Conservation (phyloP, 495 filamentous ascomycete genomes). For the Penicillium odoratum region DNA sequence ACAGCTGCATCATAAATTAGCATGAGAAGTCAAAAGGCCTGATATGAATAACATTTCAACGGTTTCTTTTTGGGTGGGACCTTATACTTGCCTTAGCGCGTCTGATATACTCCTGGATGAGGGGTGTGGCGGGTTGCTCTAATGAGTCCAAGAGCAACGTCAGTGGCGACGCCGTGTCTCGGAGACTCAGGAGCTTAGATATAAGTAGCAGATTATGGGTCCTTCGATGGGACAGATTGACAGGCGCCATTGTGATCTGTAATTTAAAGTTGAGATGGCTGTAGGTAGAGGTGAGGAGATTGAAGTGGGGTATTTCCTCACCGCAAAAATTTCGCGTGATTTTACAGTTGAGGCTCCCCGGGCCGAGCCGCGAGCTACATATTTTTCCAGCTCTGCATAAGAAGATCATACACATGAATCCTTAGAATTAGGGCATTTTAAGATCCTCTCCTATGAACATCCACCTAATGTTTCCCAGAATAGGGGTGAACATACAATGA, state of each 20-base stretch:
- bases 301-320: conserved; percentile 28
- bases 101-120: conserved; percentile 71
- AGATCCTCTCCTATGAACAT: no score
- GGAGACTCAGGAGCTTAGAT: conserved; percentile 74
- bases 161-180: conserved; percentile 81
- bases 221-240: conserved; percentile 63
- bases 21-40: conserved; percentile 21
- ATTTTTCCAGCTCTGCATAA: no score
- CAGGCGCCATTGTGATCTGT: conserved; percentile 32
- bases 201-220: conserved; percentile 86
- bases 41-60: conserved; percentile 20
- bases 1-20: conserved; percentile 37
- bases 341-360: conserved; percentile 38
- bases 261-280: conserved; percentile 1
- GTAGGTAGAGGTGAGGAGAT: conserved; percentile 11
- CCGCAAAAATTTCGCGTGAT: conserved; percentile 28
- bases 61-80: background rate
- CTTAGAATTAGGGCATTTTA: no score
- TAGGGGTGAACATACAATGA: no score
- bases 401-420: no score
- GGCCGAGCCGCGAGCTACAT: conserved; percentile 27
- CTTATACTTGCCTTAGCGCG: conserved; percentile 64
- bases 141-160: conserved; percentile 82
- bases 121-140: conserved; percentile 73
- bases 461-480: no score